Conservation (phyloP, 2,329 filamentous ascomycete genomes). For the Ascochyta clinopodiicola region DNA sequence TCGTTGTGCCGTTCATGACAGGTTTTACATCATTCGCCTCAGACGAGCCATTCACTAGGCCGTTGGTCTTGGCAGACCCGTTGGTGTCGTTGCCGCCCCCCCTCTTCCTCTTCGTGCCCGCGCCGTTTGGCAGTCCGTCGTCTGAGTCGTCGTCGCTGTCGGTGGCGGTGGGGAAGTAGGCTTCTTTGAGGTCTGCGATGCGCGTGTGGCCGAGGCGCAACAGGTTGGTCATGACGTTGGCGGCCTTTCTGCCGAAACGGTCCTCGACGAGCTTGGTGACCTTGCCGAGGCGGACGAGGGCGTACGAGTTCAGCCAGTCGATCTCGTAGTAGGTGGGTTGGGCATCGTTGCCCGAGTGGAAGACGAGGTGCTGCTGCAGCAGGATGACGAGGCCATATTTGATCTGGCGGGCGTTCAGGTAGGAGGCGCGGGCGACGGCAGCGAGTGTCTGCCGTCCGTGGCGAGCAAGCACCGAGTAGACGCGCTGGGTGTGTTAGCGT, state of each 20-base stretch:
- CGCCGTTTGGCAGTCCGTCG: conserved; percentile 34
- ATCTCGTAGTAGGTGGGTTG: conserved; percentile 80
- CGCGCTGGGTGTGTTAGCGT: conserved; percentile 65
- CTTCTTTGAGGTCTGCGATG: conserved; percentile 71
- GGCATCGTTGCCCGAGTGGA: conserved; percentile 70
- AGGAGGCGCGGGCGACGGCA: conserved; percentile 74
- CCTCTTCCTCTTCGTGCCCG: conserved; percentile 31
- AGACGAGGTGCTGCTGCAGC: conserved; percentile 86
- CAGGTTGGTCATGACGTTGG: conserved; percentile 75
- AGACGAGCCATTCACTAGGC: conserved; percentile 8
- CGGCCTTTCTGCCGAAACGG: conserved; percentile 76
- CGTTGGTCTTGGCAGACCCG: conserved; percentile 22
- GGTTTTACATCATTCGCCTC: not conserved
- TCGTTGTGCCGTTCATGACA: conserved; percentile 18
- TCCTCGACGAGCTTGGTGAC: conserved; percentile 77
- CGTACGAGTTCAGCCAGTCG: conserved; percentile 80
- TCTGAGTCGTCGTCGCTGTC: conserved; percentile 45
- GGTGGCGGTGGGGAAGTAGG: conserved; percentile 57
- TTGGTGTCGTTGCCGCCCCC: conserved; percentile 32
- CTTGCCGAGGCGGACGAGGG: conserved; percentile 79
- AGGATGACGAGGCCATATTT: conserved; percentile 83
- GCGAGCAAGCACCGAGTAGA: conserved; percentile 79
- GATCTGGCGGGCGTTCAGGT: conserved; percentile 75
- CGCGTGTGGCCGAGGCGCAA: conserved; percentile 79
- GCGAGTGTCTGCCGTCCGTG: conserved; percentile 77